Percentiles rank a stretch among this genome's conserved stretches.
These are phyloP conservation scores for Hypoxylon sp. DNA, from an alignment of 2,329 filamentous ascomycete genomes.

Conservation along the genomic window DNA sequence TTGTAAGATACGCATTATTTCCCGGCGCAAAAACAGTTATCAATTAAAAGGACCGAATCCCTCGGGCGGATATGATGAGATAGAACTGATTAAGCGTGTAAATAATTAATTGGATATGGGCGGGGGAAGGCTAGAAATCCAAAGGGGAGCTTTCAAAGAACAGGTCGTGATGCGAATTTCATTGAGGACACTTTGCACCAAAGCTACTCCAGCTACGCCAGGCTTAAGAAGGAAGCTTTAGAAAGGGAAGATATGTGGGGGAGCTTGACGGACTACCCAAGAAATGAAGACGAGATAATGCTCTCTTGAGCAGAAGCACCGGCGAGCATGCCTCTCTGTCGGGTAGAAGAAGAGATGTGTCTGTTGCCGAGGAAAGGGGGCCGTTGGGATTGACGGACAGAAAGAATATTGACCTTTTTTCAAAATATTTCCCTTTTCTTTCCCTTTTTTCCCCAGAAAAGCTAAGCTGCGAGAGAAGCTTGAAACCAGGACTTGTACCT, in stretches of 20 bases:
- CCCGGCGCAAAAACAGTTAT: background rate
- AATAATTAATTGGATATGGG: slow-evolving; percentile 14
- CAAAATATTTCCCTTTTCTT: background rate
- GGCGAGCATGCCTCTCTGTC: slow-evolving; percentile 7
- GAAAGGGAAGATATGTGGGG: slow-evolving; percentile 20
- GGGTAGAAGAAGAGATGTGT: slow-evolving; percentile 2
- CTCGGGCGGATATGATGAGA: slow-evolving; percentile 16
- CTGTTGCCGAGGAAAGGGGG: slow-evolving; percentile 13
- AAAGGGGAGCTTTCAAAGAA: slow-evolving; percentile 11
- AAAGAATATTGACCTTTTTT: no score
- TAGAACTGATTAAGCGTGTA: slow-evolving; percentile 19
- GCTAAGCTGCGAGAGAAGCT: slow-evolving; percentile 7
- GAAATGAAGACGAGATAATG: slow-evolving; percentile 15
- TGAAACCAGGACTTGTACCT: slow-evolving; percentile 19
- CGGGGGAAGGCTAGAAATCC: slow-evolving; percentile 7
- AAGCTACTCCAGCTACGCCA: slow-evolving; percentile 23
- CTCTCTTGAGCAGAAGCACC: slow-evolving; percentile 58
- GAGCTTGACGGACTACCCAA: slow-evolving; percentile 24
- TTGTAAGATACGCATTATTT: slow-evolving; percentile 54
- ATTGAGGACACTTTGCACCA: slow-evolving; percentile 45
- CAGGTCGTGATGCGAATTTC: slow-evolving; percentile 15
- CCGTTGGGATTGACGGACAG: no score
- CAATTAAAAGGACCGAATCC: slow-evolving; percentile 29
- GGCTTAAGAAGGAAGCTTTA: slow-evolving; percentile 14
- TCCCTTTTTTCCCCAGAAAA: background rate